Evolutionary conservation across 352 stramenopile genomes (phyloP), one percentile per base, ranked within the genome.

Genomic region (Phytophthora cactorum): DNA sequence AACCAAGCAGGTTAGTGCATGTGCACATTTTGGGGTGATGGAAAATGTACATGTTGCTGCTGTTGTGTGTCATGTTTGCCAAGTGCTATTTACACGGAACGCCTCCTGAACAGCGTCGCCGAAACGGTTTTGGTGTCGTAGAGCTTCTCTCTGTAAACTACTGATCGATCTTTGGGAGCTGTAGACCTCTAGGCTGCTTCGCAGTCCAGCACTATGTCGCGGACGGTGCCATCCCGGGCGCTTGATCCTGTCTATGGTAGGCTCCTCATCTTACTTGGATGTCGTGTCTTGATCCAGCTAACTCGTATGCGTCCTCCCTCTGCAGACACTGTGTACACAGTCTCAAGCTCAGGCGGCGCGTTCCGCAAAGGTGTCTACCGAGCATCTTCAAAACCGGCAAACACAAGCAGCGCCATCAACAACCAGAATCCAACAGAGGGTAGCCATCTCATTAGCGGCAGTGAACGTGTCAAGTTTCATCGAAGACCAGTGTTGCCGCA

Each of bases 391-490:
- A 81, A 74, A 27, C 8, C 60, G 27, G 61, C 52, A 14, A 77
- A 59, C 29, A 66, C 66, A 15, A 77, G 43, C 59, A 82, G 52
- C 61, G 73, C 44, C 44, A 68, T 68, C 53, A 77, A 65, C 51
- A 80, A 85, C 52, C 66, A 78, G 53, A 69, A 72, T 28, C 57
- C 66, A 44, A 52, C 60, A 11, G 60, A 75, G 31, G 66, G 70
- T 14, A 68, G 61, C 38, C 68, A 78, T 1, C 67, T 78, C 15
- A 78, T 97, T 8, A 86, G 81, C 47, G 92, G 92, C 31, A 69
- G 71, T 0, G 71, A 97, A 63, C 83, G 89, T n/a, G 79, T 77
- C 68, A 98, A 97, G 70, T 98, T 87, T 78, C 95, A 96, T 75
- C 88, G 91, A 44, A 82, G 91, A 17, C 93, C 93, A 3, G 86